Conservation (phyloP, 2,329 filamentous ascomycete genomes). For the Clarireedia paspali region DNA sequence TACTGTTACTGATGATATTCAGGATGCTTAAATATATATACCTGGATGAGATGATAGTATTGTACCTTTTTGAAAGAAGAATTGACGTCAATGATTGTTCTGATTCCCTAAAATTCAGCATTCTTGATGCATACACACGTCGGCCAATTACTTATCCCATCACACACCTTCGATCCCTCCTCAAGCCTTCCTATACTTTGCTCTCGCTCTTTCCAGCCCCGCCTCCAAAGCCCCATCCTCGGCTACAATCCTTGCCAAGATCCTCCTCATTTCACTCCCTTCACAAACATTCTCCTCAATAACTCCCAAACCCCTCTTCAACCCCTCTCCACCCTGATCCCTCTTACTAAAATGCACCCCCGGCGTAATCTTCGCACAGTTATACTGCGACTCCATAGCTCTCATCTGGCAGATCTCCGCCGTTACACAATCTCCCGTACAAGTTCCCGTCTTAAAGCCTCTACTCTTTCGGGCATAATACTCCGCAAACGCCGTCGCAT, state of each 20-base stretch:
- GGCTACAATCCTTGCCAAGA: conserved; percentile 5
- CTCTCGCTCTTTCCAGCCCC: background rate
- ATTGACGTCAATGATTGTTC: background rate
- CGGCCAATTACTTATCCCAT: too few species aligned
- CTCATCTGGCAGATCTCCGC: conserved; percentile 45
- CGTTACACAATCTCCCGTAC: conserved; percentile 36
- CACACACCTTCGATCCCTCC: too few species aligned
- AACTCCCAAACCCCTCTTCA: background rate
- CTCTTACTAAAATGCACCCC: conserved; percentile 11
- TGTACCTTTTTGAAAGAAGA: background rate
- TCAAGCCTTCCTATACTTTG: conserved; percentile 2
- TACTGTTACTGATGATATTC: too few species aligned
- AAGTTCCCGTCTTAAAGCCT: conserved; percentile 34
- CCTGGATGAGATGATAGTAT: background rate
- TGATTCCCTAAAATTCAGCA: background rate
- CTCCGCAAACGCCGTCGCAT: conserved; percentile 37
- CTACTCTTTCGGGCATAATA: conserved; percentile 42
- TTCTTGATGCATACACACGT: background rate
- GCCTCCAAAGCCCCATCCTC: conserved; percentile 9
- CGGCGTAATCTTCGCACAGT: conserved; percentile 24
- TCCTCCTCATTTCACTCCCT: conserved; percentile 4
- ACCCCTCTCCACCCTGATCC: background rate
- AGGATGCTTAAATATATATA: too few species aligned
- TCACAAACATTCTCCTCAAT: conserved; percentile 7
- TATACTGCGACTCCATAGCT: conserved; percentile 44